Evolutionary conservation across 2,329 filamentous ascomycete species (phyloP), one percentile per base, ranked within the genome.

Genomic region (Talaromyces sp.): DNA sequence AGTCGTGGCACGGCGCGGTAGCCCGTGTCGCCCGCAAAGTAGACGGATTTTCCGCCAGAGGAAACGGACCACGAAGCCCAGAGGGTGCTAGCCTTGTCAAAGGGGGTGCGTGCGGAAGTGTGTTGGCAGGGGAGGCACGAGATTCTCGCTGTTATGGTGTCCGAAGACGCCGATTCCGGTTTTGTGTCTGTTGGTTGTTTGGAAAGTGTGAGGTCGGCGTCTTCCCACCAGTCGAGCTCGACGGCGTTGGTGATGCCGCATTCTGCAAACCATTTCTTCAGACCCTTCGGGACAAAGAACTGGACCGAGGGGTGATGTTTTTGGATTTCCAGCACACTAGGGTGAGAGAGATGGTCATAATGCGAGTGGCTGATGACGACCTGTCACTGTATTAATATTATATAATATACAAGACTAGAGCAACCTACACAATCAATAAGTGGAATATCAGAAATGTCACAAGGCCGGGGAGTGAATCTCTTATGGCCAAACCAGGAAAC

Each of bases 1-100:
- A 88, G 69, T 57, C 81, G 75, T 4, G 88, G 88, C 1, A 96
- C 89, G 13, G 83, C 77, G 60, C 91, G 88, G 76, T 96, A 96
- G 55, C 91, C 91, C 1, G 91, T 96, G 77, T 96, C 91, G 51
- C 69, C 69, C 24, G 62, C 67, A 27, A 64, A 64, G 53, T 64
- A 64, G 29, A 64, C 63, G 14, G 63, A 64, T 54, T 63, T 63
- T 2, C 59, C 61, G 14, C 63, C 63, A 4, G 61, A 64, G 13
- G 63, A 59, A 53, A 64, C 56, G 2, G 63, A 58, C 63, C 63
- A 64, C n/a, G 62, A 64, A 29, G 62, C 63, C 62, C 62, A 64
- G 7, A 63, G 43, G 10, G 60, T 62, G 21, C 57, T 53, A 5
- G 53, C 35, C 43, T 57, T 62, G 31, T 62, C 32, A 11, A 62